Base-by-base conservation (phyloP, 176 grass and related monocot genomes). In the Aegilops bicornis region DNA sequence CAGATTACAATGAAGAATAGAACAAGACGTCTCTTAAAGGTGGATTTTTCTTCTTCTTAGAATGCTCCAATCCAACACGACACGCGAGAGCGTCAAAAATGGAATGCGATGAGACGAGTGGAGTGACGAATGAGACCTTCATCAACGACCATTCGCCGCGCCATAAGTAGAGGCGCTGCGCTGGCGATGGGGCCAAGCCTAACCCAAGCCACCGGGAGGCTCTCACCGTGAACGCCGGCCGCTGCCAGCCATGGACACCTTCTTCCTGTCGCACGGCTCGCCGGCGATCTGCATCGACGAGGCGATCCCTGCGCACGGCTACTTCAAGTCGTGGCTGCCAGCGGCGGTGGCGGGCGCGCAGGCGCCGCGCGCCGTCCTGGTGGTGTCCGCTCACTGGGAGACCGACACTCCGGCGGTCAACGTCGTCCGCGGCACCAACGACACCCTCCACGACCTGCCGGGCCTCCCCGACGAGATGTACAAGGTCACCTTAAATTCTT, bases 381-480 rank as follows among this genome's bases (percentile, higher is more conserved):
- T 98, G 52, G 89, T 98, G n/a, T 95, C 93, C 5, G 93, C 54
- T 22, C 96, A 98, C 78, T 95, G 93, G 93, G 93, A 95, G 32
- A 95, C 91, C 25, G 69, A 47, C 19, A 22, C 50, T 30, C 93
- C 90, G 60, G 40, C 70, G 40, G 90, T 95, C 33, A 94, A 85
- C 82, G 19, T 59, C 19, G 56, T 59, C 19, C 19, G 1, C 56
- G 56, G 56, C 56, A 22, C 7, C 56, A 59, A 59, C 56, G 56
- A 59, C 56, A 58, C 54, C 17, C 1, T 58, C 54, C 19, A 22
- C 54, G 54, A 58, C 54, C 19, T 58, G 19, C 16, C 0, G 19
- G 19, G 7, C 54, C 19, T 58, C 52, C 54, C 54, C 19, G 19
- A 58, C 19, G 16, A 19, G 19, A 22, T 58, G 19, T 58, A 58